A percentile compares a stretch with the other conserved stretches of the same genome.
phyloP scores from a whole-genome alignment of 2,329 filamentous ascomycete species.

The Pyrenochaeta sp. region DNA sequence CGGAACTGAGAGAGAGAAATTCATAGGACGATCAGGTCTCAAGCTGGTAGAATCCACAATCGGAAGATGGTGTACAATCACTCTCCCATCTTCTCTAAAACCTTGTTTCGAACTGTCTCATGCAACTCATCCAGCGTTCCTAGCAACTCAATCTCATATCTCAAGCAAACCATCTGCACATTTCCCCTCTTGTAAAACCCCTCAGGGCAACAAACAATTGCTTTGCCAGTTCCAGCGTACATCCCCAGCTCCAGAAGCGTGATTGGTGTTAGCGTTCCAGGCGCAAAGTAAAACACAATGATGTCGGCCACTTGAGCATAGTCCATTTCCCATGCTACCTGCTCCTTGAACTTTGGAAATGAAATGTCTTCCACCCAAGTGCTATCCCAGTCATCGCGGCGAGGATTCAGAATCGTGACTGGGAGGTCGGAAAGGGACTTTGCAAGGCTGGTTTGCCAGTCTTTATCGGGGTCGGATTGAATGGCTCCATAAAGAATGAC shows the following conservation, averaged over 20 bases:
- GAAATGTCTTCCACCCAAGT: constrained; percentile 63
- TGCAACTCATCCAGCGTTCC: constrained; percentile 53
- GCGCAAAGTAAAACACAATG: constrained; percentile 64
- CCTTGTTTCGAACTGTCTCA: constrained; percentile 34
- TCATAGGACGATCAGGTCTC: too few species aligned
- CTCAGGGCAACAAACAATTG: constrained; percentile 61
- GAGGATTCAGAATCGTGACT: constrained; percentile 65
- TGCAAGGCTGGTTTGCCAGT: constrained; percentile 62
- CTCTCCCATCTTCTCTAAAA: constrained; percentile 18
- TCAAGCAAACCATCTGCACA: constrained; percentile 62
- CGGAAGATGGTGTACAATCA: too few species aligned
- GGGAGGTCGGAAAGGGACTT: constrained; percentile 49
- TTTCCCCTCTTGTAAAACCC: constrained; percentile 68
- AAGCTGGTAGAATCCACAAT: too few species aligned
- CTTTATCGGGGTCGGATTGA: constrained; percentile 39
- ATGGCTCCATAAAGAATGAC: constrained; percentile 68
- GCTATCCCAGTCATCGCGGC: constrained; percentile 64
- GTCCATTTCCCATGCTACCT: constrained; percentile 69
- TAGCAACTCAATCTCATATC: constrained; percentile 56
- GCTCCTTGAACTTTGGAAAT: constrained; percentile 60
- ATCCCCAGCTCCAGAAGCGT: constrained; percentile 68
- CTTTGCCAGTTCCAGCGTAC: constrained; percentile 52
- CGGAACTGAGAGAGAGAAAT: too few species aligned
- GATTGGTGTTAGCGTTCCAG: constrained; percentile 60
- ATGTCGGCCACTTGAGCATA: constrained; percentile 63